Evolutionary conservation across 345 rosid genomes (phyloP).

Genomic region (Acer campestre): DNA sequence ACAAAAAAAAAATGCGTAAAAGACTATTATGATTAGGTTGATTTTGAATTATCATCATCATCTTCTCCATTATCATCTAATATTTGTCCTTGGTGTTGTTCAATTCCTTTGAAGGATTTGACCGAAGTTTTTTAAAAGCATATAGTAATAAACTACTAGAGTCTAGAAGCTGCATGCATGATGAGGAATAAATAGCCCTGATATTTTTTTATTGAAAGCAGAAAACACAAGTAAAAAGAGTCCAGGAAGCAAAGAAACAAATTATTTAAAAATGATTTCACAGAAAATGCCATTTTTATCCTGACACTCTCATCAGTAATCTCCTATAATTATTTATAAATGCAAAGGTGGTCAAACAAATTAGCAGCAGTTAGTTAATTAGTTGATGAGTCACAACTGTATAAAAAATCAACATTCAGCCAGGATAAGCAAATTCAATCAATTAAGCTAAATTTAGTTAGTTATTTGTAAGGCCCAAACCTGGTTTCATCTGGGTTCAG

Average conservation of each 20-base stretch:
- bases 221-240: background rate
- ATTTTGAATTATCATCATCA: background rate
- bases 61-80: background rate
- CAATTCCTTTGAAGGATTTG: background rate
- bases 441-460: no score
- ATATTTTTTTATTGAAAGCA: background rate
- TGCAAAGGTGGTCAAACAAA: no score
- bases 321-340: background rate
- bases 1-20: background rate
- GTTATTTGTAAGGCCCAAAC: background rate
- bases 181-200: no score
- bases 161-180: background rate
- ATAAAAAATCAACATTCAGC: no score
- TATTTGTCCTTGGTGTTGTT: slow-evolving; percentile 1
- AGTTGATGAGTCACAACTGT: background rate
- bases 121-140: no score
- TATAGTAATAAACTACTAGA: no score
- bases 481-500: background rate
- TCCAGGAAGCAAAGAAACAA: background rate
- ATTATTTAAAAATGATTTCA: background rate
- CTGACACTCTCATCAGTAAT: background rate
- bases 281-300: background rate
- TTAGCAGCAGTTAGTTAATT: background rate
- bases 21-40: background rate
- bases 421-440: background rate